Base-by-base conservation (phyloP, 495 filamentous ascomycete genomes). In the Lophiostoma macrostomum region DNA sequence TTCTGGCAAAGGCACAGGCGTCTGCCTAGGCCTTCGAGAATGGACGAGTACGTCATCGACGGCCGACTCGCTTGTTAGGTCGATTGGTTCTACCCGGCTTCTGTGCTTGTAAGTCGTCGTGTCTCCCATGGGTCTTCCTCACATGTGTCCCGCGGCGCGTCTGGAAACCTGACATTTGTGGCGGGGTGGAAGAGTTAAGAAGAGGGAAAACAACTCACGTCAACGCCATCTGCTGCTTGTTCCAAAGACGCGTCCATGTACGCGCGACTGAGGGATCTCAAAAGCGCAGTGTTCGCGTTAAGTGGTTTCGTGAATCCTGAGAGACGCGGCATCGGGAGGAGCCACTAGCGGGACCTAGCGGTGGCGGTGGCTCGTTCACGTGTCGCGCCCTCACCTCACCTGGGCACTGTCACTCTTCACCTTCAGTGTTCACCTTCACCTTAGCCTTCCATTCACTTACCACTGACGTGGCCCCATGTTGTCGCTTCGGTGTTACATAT, bases 41-140 rank as follows among this genome's bases (percentile, higher is more conserved):
- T 20, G 19, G 13, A 29, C 1, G 2, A 50, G 20, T 1, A 25
- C 24, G n/a, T 18, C 32, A 30, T 53, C 50, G 20, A 45, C 50
- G 16, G 44, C 50, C 2, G 39, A 36, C 22, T 38, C 35, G 22
- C 10, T 25, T 2, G 50, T 53, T 11, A 53, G 50, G 22, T 53
- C 50, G 36, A 53, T 53, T 20, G 22, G 16, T 6, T 46, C 40
- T 20, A 12, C n/a, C 47, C 22, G 20, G 4, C 6, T 23, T 11
- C 38, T 42, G 38, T 14, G 38, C 38, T 20, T 7, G 38, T 42
- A 7, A 42, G 38, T 19, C 38, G 20, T 42, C 7, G 16, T 24
- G 13, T 8, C 7, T 19, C 5, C 16, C 10, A 23, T 20, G 4
- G 38, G 8, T 20, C n/a, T n/a, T n/a, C n/a, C n/a, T n/a, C n/a